Percentiles rank a stretch among this genome's conserved stretches.
Conservation (phyloP, 352 stramenopile genomes). For the Blastocystis sp. region DNA sequence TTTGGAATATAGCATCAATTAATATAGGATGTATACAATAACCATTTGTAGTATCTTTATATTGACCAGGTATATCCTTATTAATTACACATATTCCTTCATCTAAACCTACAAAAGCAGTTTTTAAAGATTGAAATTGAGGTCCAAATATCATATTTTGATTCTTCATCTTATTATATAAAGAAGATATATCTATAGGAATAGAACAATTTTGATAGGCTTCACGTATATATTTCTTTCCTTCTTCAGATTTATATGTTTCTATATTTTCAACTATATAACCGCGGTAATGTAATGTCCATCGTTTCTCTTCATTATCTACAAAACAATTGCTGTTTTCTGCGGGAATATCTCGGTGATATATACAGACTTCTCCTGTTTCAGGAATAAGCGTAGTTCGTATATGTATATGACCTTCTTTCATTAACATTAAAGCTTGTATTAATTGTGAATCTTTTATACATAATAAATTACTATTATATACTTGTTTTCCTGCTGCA, state of each 20-base stretch:
- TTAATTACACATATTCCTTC: neutral
- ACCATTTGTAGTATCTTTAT: neutral
- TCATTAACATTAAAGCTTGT: conserved; percentile 21
- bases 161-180: conserved; percentile 8
- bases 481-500: conserved; percentile 8
- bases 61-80: neutral
- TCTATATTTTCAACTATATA: conserved; percentile 2
- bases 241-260: neutral
- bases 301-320: conserved; percentile 12
- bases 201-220: neutral
- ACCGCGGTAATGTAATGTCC: conserved; percentile 28
- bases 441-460: conserved; percentile 25
- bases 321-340: neutral
- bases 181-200: neutral
- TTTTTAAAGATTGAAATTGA: conserved; percentile 10
- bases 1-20: conserved; percentile 26
- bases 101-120: conserved; percentile 3
- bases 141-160: conserved; percentile 28
- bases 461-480: neutral
- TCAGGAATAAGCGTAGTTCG: conserved; percentile 18
- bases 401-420: conserved; percentile 1
- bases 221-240: neutral
- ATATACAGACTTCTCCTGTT: conserved; percentile 10
- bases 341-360: conserved; percentile 21
- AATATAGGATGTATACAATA: conserved; percentile 15